Evolutionary conservation across 2,329 filamentous ascomycete species (phyloP), one percentile per base, ranked within the genome.

Genomic region (Hymenoscyphus linearis): DNA sequence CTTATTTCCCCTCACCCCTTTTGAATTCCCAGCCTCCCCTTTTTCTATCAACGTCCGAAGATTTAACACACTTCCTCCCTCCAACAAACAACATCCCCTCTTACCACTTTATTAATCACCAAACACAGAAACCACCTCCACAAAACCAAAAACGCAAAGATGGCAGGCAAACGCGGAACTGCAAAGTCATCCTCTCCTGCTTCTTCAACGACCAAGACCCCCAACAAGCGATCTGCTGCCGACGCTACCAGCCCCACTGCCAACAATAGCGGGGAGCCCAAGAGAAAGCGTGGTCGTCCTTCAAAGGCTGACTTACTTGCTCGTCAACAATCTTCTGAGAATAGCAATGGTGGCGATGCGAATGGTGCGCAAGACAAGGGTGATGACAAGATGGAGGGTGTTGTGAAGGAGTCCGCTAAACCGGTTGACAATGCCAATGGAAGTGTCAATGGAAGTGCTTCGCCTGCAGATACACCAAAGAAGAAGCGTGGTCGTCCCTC

Each of bases 391-490:
- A 27, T 47, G 26, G 37, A 50, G 25, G 55, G 55, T 47, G 55
- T 47, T 5, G 26, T 37, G 44, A 62, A 55, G 31, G 64, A 68
- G 37, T 62, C 25, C 40, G 50, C 73, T 74, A 10, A 72, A 64
- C 71, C 71, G 62, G 14, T 57, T 50, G 50, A 27, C 50, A 27
- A 54, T 27, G 52, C 31, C 22, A 34, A 31, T 6, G 52, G n/a
- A 6, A 22, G 9, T 13, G 31, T 27, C 16, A 55, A 31, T 31
- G 22, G 18, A 13, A 18, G 7, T 25, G 44, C 12, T 50, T 18
- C 44, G 3, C 18, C 18, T 25, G 18, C 22, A 18, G 13, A 10
- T 25, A 18, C 44, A 26, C 44, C 44, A 18, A 50, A 50, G 44
- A 50, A 50, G 44, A 50, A 50, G 44, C 44, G 44, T 12, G 44